Evolutionary conservation across 139 green algal species (phyloP), one percentile per base, ranked within the genome.

Genomic region (Limnomonas spitsbergensis): DNA sequence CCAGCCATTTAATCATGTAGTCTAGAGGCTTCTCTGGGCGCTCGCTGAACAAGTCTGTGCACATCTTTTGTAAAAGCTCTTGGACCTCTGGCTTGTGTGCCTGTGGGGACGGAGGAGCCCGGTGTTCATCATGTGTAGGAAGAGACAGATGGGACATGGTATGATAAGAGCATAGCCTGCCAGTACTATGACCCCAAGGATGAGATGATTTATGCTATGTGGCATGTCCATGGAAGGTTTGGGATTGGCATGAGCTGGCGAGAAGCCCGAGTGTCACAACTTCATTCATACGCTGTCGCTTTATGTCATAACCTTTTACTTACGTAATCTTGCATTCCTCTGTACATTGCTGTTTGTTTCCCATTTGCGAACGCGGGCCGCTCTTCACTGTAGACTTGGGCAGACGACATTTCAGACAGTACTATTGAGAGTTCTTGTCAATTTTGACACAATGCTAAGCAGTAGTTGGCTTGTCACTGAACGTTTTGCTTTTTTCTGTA

Each of bases 41-140:
- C 36, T 74, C 68, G 24, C 68, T 73, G 74, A 79, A 71, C 4
- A 79, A 20, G 35, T 79, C 74, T 69, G 42, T 37, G 74, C 74
- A 79, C 53, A 79, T 36, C 53, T 71, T 71, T 32, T 79, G 74
- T 29, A 79, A 53, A n/a, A 79, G 37, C 53, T 71, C 52, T 52
- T 79, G 74, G 2, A 79, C 74, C 7, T 79, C 74, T 31, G 34
- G 32, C 74, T 69, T 79, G 74, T 69, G 32, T 3, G 52, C 52
- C 71, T 67, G 40, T 4, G 29, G 26, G 35, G 36, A 75, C 29
- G 47, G 47, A 61, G 47, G 20, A 61, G 47, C 14, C 47, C 20
- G 14, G 14, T 29, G 47, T 20, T 29, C 20, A 20, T 20, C 47
- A 61, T 61, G 47, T 20, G 47, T 20, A 61, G 47, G 14, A 61